A percentile compares a stretch with the other conserved stretches of the same genome.
Conservation (phyloP, 1,139 yeast species). For the Yamadazyma triangularis region DNA sequence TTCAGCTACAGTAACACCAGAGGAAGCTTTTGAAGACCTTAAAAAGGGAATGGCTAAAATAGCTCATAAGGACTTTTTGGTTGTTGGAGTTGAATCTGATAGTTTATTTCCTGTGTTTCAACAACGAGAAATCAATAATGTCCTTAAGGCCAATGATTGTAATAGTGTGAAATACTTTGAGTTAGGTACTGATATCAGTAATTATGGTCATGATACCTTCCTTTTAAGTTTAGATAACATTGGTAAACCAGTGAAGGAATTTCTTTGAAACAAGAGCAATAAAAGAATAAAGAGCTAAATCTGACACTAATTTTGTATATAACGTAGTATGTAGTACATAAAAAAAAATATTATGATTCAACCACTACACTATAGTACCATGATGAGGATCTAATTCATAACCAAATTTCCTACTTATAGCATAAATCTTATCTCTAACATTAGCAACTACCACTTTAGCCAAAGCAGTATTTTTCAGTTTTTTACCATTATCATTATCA, state of each 20-base stretch:
- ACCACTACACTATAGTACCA: conserved; percentile 47
- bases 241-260: conserved; percentile 69
- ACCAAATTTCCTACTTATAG: conserved; percentile 51
- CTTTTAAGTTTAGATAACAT: conserved; percentile 72
- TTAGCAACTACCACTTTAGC: conserved; percentile 60
- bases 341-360: no score
- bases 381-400: conserved; percentile 59
- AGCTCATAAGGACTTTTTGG: conserved; percentile 62
- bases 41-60: conserved; percentile 60
- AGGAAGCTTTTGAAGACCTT: conserved; percentile 58
- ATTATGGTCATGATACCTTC: conserved; percentile 90
- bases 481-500: conserved; percentile 30
- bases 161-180: conserved; percentile 53
- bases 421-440: conserved; percentile 47
- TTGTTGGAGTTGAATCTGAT: conserved; percentile 89
- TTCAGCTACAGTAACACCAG: conserved; percentile 35
- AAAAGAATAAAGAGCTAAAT: not conserved
- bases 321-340: no score
- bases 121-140: conserved; percentile 73
- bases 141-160: conserved; percentile 34
- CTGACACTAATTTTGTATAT: not conserved
- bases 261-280: conserved; percentile 27
- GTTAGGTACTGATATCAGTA: conserved; percentile 67
- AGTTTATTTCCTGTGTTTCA: conserved; percentile 94
- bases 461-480: conserved; percentile 28